These are phyloP conservation scores for Cadophora sp. DNA, from an alignment of 2,329 filamentous ascomycete species.

Conservation along the genomic window DNA sequence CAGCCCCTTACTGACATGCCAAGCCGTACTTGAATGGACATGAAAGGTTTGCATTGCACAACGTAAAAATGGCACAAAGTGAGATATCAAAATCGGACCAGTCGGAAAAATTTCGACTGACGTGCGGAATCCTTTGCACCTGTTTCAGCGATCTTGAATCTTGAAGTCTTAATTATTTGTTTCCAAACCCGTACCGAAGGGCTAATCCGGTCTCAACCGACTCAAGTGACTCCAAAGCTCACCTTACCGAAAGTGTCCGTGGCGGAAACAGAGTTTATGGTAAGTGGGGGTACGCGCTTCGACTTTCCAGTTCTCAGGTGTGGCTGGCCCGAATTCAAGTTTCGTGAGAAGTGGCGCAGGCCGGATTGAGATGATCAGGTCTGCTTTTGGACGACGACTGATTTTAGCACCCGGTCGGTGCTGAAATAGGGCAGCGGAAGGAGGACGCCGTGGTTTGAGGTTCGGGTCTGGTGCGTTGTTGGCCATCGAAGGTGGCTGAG, in stretches of 20 bases:
- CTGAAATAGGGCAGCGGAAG: conserved; percentile 5
- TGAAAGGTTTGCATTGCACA: background rate
- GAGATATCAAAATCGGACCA: background rate
- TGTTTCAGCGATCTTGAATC: background rate
- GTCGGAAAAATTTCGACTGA: background rate
- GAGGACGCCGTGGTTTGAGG: background rate
- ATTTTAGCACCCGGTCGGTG: conserved; percentile 5
- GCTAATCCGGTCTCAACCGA: background rate
- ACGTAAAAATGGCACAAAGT: background rate
- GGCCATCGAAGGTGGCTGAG: background rate
- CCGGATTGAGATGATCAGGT: conserved; percentile 8
- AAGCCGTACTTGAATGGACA: background rate
- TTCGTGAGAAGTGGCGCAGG: conserved; percentile 3
- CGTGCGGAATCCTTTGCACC: background rate
- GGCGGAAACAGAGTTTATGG: background rate
- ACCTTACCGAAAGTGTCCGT: background rate
- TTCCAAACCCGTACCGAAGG: background rate
- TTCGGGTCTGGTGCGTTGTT: background rate
- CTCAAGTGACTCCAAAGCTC: background rate
- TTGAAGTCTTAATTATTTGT: background rate
- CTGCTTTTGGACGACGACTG: conserved; percentile 5
- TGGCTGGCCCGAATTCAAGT: background rate
- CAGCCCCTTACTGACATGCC: background rate
- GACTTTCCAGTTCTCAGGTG: conserved; percentile 4
- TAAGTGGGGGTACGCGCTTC: conserved; percentile 1